Conservation (phyloP, 2,329 filamentous ascomycete species). For the Graphiopsis chlorocephala region DNA sequence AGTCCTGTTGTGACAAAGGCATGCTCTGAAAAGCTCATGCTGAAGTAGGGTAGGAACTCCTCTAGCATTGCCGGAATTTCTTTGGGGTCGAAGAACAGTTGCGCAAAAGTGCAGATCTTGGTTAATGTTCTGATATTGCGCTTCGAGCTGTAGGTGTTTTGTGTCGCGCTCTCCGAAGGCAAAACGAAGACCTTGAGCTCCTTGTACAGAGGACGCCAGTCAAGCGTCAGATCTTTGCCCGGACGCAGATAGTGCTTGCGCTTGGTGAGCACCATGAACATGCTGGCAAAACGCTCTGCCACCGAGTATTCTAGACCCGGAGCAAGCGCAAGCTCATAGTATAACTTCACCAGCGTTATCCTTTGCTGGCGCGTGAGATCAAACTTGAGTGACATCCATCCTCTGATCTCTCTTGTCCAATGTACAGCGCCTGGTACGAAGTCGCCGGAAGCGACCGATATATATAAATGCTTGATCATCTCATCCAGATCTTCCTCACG, state of each 20-base stretch:
- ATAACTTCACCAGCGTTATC: conserved; percentile 80
- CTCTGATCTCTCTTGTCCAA: conserved; percentile 94
- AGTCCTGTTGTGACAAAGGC: conserved; percentile 90
- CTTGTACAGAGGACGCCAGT: conserved; percentile 91
- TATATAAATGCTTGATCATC: conserved; percentile 91
- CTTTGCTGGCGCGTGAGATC: conserved; percentile 85
- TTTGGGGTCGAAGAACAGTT: conserved; percentile 86
- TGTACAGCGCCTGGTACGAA: conserved; percentile 91
- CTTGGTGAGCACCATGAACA: conserved; percentile 96
- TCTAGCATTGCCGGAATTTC: conserved; percentile 71
- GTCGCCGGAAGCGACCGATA: conserved; percentile 86
- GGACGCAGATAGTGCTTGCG: conserved; percentile 95
- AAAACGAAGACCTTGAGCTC: conserved; percentile 89
- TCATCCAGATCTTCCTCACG: conserved; percentile 76
- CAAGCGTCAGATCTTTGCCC: conserved; percentile 81
- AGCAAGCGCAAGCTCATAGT: conserved; percentile 89
- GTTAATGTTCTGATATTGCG: conserved; percentile 71
- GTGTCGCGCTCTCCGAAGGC: conserved; percentile 72
- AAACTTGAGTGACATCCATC: conserved; percentile 96
- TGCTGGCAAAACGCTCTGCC: conserved; percentile 88
- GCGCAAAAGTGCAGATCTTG: conserved; percentile 85
- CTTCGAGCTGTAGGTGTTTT: conserved; percentile 55
- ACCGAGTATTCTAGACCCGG: conserved; percentile 81
- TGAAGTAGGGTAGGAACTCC: conserved; percentile 65
- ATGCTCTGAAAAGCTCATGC: conserved; percentile 85